These are phyloP conservation scores for Dactylellina cionopaga DNA, from an alignment of 2,329 filamentous ascomycete genomes.

Conservation along the genomic window DNA sequence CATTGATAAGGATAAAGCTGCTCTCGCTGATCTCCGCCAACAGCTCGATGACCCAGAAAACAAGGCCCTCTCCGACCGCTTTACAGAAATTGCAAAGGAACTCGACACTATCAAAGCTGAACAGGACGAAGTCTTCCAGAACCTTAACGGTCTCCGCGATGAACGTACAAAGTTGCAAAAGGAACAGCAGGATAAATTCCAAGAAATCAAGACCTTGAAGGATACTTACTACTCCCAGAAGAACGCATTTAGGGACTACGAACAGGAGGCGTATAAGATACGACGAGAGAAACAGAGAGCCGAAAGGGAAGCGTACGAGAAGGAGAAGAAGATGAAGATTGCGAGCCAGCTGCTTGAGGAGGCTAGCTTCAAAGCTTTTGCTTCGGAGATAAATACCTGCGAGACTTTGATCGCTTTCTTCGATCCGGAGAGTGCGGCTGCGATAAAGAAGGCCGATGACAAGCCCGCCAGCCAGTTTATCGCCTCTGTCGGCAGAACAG, in stretches of 20 bases:
- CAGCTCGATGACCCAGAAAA: constrained; percentile 89
- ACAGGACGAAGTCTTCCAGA: constrained; percentile 90
- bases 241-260: constrained; percentile 83
- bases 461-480: constrained; percentile 74
- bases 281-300: constrained; percentile 54
- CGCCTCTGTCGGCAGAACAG: constrained; percentile 83
- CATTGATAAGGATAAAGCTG: constrained; percentile 85
- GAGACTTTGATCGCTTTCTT: constrained; percentile 91
- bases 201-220: constrained; percentile 84
- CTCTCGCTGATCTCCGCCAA: constrained; percentile 90
- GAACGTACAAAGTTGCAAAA: constrained; percentile 84
- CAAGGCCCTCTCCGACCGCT: constrained; percentile 86
- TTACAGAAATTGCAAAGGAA: constrained; percentile 85
- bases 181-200: constrained; percentile 86
- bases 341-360: constrained; percentile 81
- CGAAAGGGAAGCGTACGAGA: constrained; percentile 78
- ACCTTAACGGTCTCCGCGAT: constrained; percentile 82
- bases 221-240: constrained; percentile 85
- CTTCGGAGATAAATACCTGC: constrained; percentile 89
- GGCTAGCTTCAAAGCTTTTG: constrained; percentile 85
- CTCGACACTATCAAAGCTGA: constrained; percentile 89
- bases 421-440: constrained; percentile 72
- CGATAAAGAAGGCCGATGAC: constrained; percentile 70
- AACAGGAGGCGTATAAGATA: constrained; percentile 82
- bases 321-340: constrained; percentile 78